Evolutionary conservation across 352 stramenopile genomes (phyloP), one percentile per base, ranked within the genome.

Genomic region (Phytophthora hybrid): DNA sequence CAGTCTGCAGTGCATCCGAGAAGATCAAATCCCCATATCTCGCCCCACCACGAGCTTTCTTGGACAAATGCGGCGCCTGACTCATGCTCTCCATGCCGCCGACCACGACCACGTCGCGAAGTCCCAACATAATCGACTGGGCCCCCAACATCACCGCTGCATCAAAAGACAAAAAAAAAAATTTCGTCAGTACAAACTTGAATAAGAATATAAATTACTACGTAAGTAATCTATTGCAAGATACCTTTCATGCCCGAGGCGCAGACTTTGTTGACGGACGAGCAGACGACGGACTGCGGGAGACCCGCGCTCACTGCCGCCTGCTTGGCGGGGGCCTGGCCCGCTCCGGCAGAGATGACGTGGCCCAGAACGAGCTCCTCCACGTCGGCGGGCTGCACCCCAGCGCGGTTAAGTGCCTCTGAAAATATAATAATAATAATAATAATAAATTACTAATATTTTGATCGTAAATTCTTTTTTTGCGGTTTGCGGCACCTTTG

Each of bases 211-310:
- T 13, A 41, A 41, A 41, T 41, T 13, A 13, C 34, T 13, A 13
- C 34, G 9, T 62, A 54, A 53, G 55, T 32, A 53, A n/a, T 54
- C 4, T 62, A 13, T 7, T 41, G 26, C 9, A 58, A 9, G 34
- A 11, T 53, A 89, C 82, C 80, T 77, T 98, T 98, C 90, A 98
- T 97, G 56, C 93, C 93, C 1, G 82, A 96, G 5, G 93, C 97
- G 79, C 98, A 99, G 21, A 99, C 97, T 82, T 99, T 99, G 85
- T 99, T 99, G n/a, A 99, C 85, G 1, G 94, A 98, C 19, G 95
- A 99, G 76, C 95, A 99, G 18, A 97, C 87, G n/a, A 95, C 95
- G 3, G 73, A 80, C 54, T 82, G 67, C 2, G 86, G 84, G 16
- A 99, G 77, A 21, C 87, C 90, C 16, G 85, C 91, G 18, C 80